Percentiles rank a stretch among this genome's conserved stretches.
Evolutionary conservation across 169 alveolate genomes (phyloP).

Genomic region (Fabrea salina): DNA sequence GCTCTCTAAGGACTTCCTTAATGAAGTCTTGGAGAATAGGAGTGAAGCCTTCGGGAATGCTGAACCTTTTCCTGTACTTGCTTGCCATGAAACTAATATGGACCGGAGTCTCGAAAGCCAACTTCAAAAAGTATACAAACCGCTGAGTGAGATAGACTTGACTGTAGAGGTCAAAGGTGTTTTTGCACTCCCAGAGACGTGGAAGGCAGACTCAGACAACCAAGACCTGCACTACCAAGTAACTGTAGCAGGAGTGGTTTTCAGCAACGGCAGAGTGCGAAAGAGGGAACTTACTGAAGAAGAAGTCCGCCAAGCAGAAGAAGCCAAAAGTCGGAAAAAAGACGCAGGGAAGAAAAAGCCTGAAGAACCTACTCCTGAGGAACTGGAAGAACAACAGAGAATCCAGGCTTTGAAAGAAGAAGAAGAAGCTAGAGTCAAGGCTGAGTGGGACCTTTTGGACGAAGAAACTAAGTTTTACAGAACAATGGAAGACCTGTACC

Average conservation of each 20-base stretch:
- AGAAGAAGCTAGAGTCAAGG: not conserved
- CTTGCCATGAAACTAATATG: no score
- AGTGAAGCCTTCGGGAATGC: not conserved
- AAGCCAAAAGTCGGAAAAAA: conserved; percentile 30
- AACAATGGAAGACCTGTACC: not conserved
- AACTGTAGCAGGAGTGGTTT: conserved; percentile 41
- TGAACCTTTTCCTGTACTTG: not conserved
- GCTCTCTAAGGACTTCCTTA: not conserved
- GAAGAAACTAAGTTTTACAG: not conserved
- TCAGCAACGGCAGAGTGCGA: conserved; percentile 55
- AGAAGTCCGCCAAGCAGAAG: conserved; percentile 60
- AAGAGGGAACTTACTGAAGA: conserved; percentile 72
- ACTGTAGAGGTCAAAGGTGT: conserved; percentile 55
- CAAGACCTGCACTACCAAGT: conserved; percentile 52
- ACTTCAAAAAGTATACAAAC: conserved; percentile 2
- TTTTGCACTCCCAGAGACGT: conserved; percentile 66
- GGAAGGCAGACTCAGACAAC: conserved; percentile 63
- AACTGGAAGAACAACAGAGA: not conserved
- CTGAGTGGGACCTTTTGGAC: not conserved
- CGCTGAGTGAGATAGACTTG: not conserved
- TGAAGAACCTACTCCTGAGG: conserved; percentile 43
- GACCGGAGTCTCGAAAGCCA: no score
- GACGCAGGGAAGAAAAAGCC: conserved; percentile 49
- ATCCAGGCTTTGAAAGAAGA: not conserved
- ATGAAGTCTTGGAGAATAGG: not conserved